Evolutionary conservation across 2,329 filamentous ascomycete species (phyloP).

Genomic region (Fusarium agapanthi): DNA sequence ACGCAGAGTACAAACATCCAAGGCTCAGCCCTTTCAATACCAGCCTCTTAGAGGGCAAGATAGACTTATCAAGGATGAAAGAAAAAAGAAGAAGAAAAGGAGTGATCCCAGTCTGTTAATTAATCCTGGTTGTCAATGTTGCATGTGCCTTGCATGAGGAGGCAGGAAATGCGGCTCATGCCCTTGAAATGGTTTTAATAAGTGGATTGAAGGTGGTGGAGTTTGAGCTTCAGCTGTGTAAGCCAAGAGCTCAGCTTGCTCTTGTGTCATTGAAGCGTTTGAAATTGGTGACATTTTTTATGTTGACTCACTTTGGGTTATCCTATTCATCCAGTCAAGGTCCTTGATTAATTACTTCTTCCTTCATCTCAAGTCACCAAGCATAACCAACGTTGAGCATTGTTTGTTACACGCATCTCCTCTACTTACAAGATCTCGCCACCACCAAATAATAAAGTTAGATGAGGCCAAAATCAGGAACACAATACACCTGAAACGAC

Average conservation of each 20-base stretch:
- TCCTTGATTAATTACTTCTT: too few species aligned
- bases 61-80: neutral
- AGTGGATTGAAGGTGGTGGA: constrained; percentile 16
- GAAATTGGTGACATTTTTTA: neutral
- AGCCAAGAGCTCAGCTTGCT: constrained; percentile 3
- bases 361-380: neutral
- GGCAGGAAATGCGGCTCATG: constrained; percentile 10
- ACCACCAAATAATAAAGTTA: neutral
- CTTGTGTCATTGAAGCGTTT: neutral
- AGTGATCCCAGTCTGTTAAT: neutral
- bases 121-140: neutral
- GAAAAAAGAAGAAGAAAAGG: neutral
- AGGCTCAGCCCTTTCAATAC: neutral
- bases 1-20: constrained; percentile 2
- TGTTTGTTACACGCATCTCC: neutral
- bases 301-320: neutral
- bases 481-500: neutral
- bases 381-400: neutral
- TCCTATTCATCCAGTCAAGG: neutral
- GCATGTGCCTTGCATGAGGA: constrained; percentile 32
- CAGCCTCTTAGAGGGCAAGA: constrained; percentile 21
- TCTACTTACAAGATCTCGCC: neutral
- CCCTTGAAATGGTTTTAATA: too few species aligned
- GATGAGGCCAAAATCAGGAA: neutral
- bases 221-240: neutral